A percentile compares a stretch with the other conserved stretches of the same genome.
Conservation (phyloP, 352 stramenopile species). For the Phytophthora colocasiae region DNA sequence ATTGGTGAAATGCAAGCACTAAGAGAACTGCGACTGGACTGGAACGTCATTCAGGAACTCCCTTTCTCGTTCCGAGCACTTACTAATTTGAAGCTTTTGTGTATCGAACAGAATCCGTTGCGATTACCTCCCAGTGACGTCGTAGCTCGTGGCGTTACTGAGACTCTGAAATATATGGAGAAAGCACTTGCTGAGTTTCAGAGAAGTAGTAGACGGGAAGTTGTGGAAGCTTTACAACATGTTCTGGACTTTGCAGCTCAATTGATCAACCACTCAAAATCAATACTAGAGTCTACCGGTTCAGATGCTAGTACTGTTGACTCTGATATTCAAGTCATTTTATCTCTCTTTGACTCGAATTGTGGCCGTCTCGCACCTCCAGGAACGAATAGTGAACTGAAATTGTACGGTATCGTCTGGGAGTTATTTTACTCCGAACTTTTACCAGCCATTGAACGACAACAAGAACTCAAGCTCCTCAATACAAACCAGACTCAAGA, state of each 20-base stretch:
- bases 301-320: not conserved
- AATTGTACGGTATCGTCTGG: conserved; percentile 67
- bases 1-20: conserved; percentile 58
- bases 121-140: conserved; percentile 56
- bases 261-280: conserved; percentile 13
- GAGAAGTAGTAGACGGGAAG: conserved; percentile 47
- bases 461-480: conserved; percentile 10
- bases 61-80: conserved; percentile 66
- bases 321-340: conserved; percentile 38
- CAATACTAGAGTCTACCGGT: not conserved
- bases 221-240: conserved; percentile 56
- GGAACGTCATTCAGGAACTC: conserved; percentile 68
- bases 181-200: conserved; percentile 57
- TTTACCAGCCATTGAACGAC: conserved; percentile 49
- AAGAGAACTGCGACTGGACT: conserved; percentile 64
- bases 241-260: conserved; percentile 47
- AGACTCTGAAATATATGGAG: conserved; percentile 66
- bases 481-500: not conserved
- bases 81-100: conserved; percentile 39
- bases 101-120: conserved; percentile 73
- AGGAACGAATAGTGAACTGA: conserved; percentile 43
- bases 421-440: conserved; percentile 57
- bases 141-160: conserved; percentile 49
- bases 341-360: conserved; percentile 55
- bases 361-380: conserved; percentile 43